Conservation (phyloP, 2,329 filamentous ascomycete genomes). For the Clarireedia sp. region DNA sequence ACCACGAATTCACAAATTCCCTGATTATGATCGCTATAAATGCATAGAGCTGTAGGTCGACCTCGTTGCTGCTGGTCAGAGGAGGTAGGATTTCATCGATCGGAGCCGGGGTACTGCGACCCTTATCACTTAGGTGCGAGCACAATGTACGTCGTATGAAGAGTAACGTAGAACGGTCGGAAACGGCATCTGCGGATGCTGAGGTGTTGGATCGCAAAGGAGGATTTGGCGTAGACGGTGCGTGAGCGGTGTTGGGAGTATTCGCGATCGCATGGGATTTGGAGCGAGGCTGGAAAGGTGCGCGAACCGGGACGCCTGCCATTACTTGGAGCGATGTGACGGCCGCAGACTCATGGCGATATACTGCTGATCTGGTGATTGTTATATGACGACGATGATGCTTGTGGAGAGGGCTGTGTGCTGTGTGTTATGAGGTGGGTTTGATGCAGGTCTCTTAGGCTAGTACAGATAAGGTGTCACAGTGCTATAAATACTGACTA, state of each 20-base stretch:
- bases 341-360: not conserved
- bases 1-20: constrained; percentile 91
- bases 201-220: constrained; percentile 13
- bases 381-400: not conserved
- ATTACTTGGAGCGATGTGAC: constrained; percentile 3
- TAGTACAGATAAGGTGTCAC: not conserved
- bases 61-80: constrained; percentile 86
- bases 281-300: constrained; percentile 10
- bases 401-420: constrained; percentile 55
- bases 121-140: constrained; percentile 57
- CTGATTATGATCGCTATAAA: constrained; percentile 82
- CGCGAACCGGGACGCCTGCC: constrained; percentile 6
- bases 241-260: not conserved
- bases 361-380: not conserved
- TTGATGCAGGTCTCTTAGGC: not conserved
- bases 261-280: constrained; percentile 2
- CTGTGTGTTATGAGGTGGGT: not conserved
- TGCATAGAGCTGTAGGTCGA: constrained; percentile 89
- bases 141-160: constrained; percentile 81
- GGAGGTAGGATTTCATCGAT: constrained; percentile 81
- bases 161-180: constrained; percentile 69
- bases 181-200: constrained; percentile 45
- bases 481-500: not conserved
- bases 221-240: constrained; percentile 1
- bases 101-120: constrained; percentile 43